These are phyloP conservation scores for Wickerhamiella infanticola DNA, from an alignment of 1,139 yeast species.

Conservation along the genomic window DNA sequence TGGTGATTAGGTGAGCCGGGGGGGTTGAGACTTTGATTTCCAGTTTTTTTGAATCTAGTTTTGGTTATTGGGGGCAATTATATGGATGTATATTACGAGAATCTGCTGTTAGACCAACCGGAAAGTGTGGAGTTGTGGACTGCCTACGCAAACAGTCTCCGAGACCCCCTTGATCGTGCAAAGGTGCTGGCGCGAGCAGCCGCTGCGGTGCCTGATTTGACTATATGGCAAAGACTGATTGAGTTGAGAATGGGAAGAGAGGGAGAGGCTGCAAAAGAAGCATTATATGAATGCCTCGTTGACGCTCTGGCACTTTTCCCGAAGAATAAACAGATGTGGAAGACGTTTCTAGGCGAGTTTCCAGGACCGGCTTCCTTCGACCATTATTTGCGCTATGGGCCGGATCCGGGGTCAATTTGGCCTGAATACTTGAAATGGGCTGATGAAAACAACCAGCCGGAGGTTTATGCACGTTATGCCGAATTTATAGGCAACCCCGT, in stretches of 20 bases:
- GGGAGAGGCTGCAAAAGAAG: not conserved
- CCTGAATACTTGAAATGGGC: conserved; percentile 4
- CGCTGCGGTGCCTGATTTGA: not conserved
- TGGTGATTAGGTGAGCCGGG: not conserved
- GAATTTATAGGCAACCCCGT: not conserved
- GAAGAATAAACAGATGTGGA: conserved; percentile 5
- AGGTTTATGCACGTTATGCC: not conserved
- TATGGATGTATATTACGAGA: not conserved
- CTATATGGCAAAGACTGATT: not conserved
- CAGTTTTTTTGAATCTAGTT: not conserved
- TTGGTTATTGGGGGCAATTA: not conserved
- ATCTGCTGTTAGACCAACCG: not conserved
- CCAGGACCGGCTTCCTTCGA: conserved; percentile 6
- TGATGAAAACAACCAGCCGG: not conserved
- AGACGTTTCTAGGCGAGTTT: conserved; percentile 2
- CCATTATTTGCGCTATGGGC: conserved; percentile 4
- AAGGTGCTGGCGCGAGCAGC: conserved; percentile 1
- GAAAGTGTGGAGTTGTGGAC: not conserved
- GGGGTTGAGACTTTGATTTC: not conserved
- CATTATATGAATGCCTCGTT: not conserved
- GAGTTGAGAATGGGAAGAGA: not conserved
- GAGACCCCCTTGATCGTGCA: not conserved
- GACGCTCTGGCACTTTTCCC: conserved; percentile 9
- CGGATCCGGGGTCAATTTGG: conserved; percentile 9
- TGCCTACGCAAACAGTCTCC: not conserved